A percentile compares a stretch with the other conserved stretches of the same genome.
Evolutionary conservation across 768 basidiomycete species (phyloP).

Genomic region (Hericium coralloides): DNA sequence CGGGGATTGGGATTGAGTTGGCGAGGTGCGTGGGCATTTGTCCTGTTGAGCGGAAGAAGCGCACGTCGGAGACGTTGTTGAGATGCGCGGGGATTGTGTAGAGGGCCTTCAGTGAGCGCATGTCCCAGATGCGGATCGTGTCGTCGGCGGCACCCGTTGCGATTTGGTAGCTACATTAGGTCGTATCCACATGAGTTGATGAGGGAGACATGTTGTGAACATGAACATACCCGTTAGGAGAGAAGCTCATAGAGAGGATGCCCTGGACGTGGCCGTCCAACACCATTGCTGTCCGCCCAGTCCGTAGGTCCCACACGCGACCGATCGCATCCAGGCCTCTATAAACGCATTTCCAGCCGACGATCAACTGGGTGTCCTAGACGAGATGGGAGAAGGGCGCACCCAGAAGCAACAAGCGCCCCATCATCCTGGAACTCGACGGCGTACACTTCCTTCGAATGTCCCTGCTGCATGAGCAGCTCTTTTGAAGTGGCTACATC

Average conservation of each 20-base stretch:
- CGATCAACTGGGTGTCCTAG: background rate
- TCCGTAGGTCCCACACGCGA: constrained; percentile 93
- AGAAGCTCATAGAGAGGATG: constrained; percentile 86
- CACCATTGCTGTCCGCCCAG: constrained; percentile 95
- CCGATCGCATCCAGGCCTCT: constrained; percentile 97
- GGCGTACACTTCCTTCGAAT: constrained; percentile 93
- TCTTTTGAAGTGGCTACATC: constrained; percentile 79
- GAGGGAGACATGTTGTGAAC: background rate
- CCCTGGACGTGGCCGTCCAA: constrained; percentile 94
- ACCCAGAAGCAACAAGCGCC: constrained; percentile 90
- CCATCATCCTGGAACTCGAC: constrained; percentile 97
- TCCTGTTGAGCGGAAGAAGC: constrained; percentile 76
- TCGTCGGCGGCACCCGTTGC: constrained; percentile 97
- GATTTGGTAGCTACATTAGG: constrained; percentile 88
- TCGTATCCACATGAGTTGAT: constrained; percentile 2
- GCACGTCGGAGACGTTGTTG: constrained; percentile 90
- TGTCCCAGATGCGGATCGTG: constrained; percentile 98
- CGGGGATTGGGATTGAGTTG: constrained; percentile 3
- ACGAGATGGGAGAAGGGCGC: constrained; percentile 14
- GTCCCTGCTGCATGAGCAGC: constrained; percentile 88
- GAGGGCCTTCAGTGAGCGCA: constrained; percentile 84
- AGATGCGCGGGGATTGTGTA: constrained; percentile 96
- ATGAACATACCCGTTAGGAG: constrained; percentile 79
- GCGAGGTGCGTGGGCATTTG: constrained; percentile 30
- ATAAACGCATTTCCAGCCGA: background rate